These are phyloP conservation scores for Lagenidium giganteum DNA, from an alignment of 352 stramenopile genomes.

Conservation along the genomic window DNA sequence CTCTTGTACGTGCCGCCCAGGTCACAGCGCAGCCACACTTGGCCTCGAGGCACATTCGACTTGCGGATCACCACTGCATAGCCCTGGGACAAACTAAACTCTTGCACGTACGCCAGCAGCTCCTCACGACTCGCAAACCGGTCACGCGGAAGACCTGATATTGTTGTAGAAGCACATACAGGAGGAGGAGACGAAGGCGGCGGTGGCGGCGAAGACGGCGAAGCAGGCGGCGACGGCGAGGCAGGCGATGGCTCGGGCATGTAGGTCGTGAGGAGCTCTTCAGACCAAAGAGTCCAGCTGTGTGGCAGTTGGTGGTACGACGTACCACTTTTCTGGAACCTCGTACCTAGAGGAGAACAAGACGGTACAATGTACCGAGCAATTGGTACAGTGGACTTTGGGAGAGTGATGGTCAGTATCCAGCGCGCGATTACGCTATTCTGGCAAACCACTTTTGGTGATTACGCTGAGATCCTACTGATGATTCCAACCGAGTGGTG, in stretches of 20 bases:
- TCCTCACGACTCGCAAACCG: slow-evolving; percentile 28
- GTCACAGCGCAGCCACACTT: slow-evolving; percentile 44
- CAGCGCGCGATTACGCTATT: too few relatives aligned
- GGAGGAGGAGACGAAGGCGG: neutral
- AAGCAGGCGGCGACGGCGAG: neutral
- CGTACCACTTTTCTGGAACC: too few relatives aligned
- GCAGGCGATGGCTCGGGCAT: neutral
- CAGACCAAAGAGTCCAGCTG: too few relatives aligned
- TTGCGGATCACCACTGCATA: slow-evolving; percentile 42
- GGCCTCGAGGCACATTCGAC: slow-evolving; percentile 37
- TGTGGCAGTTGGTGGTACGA: too few relatives aligned
- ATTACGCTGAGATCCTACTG: too few relatives aligned
- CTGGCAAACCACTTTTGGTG: too few relatives aligned
- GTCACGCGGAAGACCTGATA: neutral
- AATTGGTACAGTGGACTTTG: too few relatives aligned
- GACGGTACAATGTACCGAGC: too few relatives aligned
- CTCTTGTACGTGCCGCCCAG: slow-evolving; percentile 19
- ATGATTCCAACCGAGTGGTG: too few relatives aligned
- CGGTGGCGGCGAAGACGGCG: neutral
- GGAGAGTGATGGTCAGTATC: too few relatives aligned
- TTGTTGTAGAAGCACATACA: neutral
- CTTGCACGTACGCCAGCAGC: slow-evolving; percentile 30
- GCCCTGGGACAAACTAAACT: slow-evolving; percentile 29
- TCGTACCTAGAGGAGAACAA: too few relatives aligned
- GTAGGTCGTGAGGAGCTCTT: too few relatives aligned